Conservation (phyloP, 2,329 filamentous ascomycete species). For the Pseudocercospora cruenta region DNA sequence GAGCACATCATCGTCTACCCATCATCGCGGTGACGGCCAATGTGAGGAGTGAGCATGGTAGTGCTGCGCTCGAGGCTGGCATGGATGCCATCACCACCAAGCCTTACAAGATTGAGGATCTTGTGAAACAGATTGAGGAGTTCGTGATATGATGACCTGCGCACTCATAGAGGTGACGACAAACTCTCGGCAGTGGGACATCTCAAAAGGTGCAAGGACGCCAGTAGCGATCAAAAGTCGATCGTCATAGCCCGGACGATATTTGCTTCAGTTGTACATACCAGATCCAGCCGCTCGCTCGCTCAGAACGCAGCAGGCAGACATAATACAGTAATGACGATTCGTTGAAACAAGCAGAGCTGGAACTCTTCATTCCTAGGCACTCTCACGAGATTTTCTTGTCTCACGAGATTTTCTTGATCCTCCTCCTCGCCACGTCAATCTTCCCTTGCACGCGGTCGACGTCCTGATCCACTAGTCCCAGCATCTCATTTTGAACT, state of each 20-base stretch:
- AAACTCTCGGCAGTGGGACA: not conserved
- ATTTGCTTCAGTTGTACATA: not conserved
- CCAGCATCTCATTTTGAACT: constrained; percentile 71
- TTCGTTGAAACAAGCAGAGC: not conserved
- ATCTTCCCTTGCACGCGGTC: constrained; percentile 70
- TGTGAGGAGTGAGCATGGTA: constrained; percentile 34
- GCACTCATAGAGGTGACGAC: not conserved
- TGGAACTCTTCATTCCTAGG: not conserved
- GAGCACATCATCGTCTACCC: constrained; percentile 23
- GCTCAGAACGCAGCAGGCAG: not conserved
- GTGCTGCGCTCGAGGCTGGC: constrained; percentile 31
- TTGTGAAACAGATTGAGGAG: constrained; percentile 25
- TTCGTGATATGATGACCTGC: not conserved
- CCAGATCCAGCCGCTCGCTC: not conserved
- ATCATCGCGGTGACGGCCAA: constrained; percentile 39
- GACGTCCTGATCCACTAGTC: constrained; percentile 67
- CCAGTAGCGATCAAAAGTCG: not conserved
- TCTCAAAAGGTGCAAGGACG: not conserved
- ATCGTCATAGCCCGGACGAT: not conserved
- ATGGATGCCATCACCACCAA: constrained; percentile 32
- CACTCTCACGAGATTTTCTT: constrained; percentile 58
- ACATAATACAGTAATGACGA: not conserved
- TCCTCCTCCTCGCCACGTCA: constrained; percentile 72
- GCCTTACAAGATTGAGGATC: constrained; percentile 29
- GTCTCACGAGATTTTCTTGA: constrained; percentile 61